Conservation (phyloP, 2,329 filamentous ascomycete species). For the Grosmannia clavigera region DNA sequence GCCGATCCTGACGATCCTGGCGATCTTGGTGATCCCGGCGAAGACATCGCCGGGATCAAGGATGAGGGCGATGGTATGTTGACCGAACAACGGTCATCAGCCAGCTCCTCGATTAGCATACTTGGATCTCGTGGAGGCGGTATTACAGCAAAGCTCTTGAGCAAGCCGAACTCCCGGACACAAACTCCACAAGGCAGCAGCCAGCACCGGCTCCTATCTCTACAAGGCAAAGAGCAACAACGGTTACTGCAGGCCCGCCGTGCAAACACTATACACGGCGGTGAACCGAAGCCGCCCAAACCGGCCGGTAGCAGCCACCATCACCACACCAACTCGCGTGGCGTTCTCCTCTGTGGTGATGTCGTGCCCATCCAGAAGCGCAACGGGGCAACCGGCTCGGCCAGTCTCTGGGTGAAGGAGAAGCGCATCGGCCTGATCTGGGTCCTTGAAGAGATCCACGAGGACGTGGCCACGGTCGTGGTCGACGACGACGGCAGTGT, state of each 20-base stretch:
- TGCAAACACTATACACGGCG: slow-evolving; percentile 51
- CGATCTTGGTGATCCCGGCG: slow-evolving; percentile 15
- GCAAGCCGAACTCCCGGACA: slow-evolving; percentile 57
- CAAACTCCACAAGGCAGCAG: slow-evolving; percentile 26
- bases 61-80: not conserved
- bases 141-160: slow-evolving; percentile 78
- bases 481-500: slow-evolving; percentile 70
- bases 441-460: slow-evolving; percentile 95
- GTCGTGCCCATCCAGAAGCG: slow-evolving; percentile 97
- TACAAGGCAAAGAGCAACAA: not conserved
- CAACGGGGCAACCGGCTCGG: slow-evolving; percentile 81
- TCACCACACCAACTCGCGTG: slow-evolving; percentile 59
- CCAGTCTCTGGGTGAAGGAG: slow-evolving; percentile 97
- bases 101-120: slow-evolving; percentile 27
- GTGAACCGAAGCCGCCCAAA: slow-evolving; percentile 40
- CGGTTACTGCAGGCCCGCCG: slow-evolving; percentile 33
- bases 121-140: slow-evolving; percentile 61
- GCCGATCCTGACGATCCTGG: slow-evolving; percentile 33
- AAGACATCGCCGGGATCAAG: slow-evolving; percentile 20
- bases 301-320: slow-evolving; percentile 46
- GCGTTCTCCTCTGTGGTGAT: slow-evolving; percentile 82
- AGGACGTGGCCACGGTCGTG: slow-evolving; percentile 70
- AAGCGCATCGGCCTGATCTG: slow-evolving; percentile 89
- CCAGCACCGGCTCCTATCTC: not conserved
- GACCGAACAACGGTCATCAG: slow-evolving; percentile 39